phyloP scores from a whole-genome alignment of 169 alveolate species.

The Cryptosporidium ubiquitum region DNA sequence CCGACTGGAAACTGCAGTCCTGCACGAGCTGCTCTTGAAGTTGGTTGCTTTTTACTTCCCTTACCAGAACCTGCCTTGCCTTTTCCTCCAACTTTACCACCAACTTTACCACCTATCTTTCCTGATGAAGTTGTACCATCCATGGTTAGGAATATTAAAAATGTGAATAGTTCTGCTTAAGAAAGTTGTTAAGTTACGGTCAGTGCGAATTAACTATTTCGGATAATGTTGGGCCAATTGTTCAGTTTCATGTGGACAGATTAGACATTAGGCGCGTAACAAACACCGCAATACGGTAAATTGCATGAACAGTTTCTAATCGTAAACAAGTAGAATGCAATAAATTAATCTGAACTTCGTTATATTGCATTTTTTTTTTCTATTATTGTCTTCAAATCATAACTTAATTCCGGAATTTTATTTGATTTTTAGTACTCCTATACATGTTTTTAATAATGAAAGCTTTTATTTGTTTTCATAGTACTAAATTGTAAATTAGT shows the following conservation, averaged over 20 bases:
- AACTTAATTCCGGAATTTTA: too few species aligned
- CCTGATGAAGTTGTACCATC: conserved; percentile 66
- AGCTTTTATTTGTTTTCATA: too few species aligned
- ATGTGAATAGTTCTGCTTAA: background rate
- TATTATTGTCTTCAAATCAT: background rate
- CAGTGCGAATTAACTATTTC: background rate
- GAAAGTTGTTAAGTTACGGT: background rate
- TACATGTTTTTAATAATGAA: too few species aligned
- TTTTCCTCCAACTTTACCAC: conserved; percentile 90
- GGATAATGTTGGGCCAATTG: conserved; percentile 6
- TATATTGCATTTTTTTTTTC: background rate
- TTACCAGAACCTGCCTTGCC: conserved; percentile 93
- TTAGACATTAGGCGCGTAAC: conserved; percentile 29
- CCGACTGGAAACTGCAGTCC: conserved; percentile 99
- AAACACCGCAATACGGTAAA: background rate
- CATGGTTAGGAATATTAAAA: conserved; percentile 14
- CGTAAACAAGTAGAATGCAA: background rate
- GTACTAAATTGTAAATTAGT: too few species aligned
- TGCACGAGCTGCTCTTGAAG: conserved; percentile 98
- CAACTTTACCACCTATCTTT: conserved; percentile 86
- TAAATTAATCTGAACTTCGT: background rate
- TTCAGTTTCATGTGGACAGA: conserved; percentile 60
- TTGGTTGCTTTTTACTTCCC: conserved; percentile 95
- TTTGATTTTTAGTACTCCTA: too few species aligned
- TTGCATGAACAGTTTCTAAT: conserved; percentile 16